Evolutionary conservation across 2,329 filamentous ascomycete genomes (phyloP).

Genomic region (Ceratocystiopsis sp.): DNA sequence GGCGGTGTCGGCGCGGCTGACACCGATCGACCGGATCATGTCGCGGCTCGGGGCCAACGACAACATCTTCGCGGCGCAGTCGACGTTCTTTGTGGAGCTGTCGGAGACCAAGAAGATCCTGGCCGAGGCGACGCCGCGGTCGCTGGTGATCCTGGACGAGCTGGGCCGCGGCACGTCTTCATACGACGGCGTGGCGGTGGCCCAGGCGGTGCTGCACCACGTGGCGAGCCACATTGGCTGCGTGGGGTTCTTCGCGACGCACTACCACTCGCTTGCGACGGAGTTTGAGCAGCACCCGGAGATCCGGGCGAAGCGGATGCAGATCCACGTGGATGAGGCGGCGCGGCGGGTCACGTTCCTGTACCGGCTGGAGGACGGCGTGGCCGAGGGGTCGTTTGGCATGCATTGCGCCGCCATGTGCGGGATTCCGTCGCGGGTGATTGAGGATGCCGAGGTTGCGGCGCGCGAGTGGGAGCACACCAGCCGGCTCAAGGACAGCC

Average conservation of each 20-base stretch:
- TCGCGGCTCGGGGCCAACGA: constrained; percentile 93
- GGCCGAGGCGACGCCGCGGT: constrained; percentile 80
- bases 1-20: constrained; percentile 63
- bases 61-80: constrained; percentile 96
- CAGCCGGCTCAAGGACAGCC: constrained; percentile 69
- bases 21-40: constrained; percentile 95
- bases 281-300: constrained; percentile 87
- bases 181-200: constrained; percentile 92
- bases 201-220: constrained; percentile 93
- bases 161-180: constrained; percentile 87
- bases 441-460: constrained; percentile 74
- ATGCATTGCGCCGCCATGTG: constrained; percentile 99
- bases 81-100: constrained; percentile 94
- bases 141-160: constrained; percentile 91
- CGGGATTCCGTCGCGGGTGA: constrained; percentile 68
- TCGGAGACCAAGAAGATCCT: constrained; percentile 98
- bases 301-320: constrained; percentile 75
- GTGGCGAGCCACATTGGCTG: constrained; percentile 86
- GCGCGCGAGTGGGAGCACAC: constrained; percentile 93
- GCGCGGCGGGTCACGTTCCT: constrained; percentile 85
- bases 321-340: constrained; percentile 77
- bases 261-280: constrained; percentile 84
- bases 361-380: constrained; percentile 83
- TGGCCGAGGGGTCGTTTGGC: constrained; percentile 91
- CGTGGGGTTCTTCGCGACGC: constrained; percentile 90